Percentiles rank a stretch among this genome's conserved stretches.
phyloP scores from a whole-genome alignment of 495 filamentous ascomycete species.

The Aspergillus sclerotioniger region DNA sequence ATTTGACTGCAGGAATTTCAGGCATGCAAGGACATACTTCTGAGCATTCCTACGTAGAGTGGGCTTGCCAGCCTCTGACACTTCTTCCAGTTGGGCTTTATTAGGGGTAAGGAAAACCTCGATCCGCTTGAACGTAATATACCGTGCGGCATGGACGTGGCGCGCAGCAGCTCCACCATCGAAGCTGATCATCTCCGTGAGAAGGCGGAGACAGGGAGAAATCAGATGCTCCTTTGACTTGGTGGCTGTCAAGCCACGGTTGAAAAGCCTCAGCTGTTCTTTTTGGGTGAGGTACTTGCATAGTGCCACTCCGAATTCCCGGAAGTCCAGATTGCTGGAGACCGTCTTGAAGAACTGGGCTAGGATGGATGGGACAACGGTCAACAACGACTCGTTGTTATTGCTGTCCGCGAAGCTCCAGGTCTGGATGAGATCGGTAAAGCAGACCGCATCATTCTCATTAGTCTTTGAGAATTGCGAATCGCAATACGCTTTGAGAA shows the following conservation, averaged over 20 bases:
- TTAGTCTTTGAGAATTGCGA: slow-evolving; percentile 59
- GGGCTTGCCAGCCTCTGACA: slow-evolving; percentile 55
- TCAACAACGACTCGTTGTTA: slow-evolving; percentile 72
- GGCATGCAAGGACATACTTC: slow-evolving; percentile 67
- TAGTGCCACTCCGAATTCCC: slow-evolving; percentile 65
- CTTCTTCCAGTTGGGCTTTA: slow-evolving; percentile 48
- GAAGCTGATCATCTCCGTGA: slow-evolving; percentile 74
- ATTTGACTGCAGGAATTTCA: slow-evolving; percentile 66
- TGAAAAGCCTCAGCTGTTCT: slow-evolving; percentile 68
- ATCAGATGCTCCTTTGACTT: slow-evolving; percentile 82
- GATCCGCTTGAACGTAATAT: slow-evolving; percentile 71
- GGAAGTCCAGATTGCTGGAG: slow-evolving; percentile 66
- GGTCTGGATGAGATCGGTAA: slow-evolving; percentile 71
- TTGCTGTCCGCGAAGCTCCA: slow-evolving; percentile 73
- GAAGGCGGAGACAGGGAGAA: slow-evolving; percentile 73
- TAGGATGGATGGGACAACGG: slow-evolving; percentile 70
- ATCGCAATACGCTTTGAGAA: slow-evolving; percentile 73
- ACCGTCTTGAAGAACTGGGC: slow-evolving; percentile 73
- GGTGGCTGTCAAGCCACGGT: slow-evolving; percentile 66
- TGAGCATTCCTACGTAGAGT: slow-evolving; percentile 75
- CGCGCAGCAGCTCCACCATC: slow-evolving; percentile 77
- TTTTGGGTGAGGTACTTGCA: slow-evolving; percentile 72
- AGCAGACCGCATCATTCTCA: slow-evolving; percentile 52
- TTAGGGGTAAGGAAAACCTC: slow-evolving; percentile 50
- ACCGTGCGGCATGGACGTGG: slow-evolving; percentile 64